Percentiles rank a stretch among this genome's conserved stretches.
Conservation (phyloP, 2,329 filamentous ascomycete species). For the Chalaropsis ovoidea region DNA sequence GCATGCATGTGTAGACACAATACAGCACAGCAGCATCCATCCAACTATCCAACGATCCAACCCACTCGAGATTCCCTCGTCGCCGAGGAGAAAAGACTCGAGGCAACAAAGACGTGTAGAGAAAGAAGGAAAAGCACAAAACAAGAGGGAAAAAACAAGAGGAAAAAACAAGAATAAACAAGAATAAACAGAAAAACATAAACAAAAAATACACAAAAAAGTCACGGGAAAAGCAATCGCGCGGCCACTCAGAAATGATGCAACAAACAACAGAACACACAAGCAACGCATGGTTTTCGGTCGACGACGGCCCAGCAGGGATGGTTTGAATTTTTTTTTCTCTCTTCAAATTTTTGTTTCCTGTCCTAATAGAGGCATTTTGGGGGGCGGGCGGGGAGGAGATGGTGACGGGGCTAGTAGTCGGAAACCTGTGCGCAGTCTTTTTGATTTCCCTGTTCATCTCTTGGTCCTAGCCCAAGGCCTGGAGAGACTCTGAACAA, state of each 20-base stretch:
- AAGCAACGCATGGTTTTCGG: not conserved
- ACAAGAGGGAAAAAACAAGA: not conserved
- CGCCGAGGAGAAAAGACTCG: not conserved
- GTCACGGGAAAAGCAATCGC: not conserved
- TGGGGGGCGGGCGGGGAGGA: slow-evolving; percentile 5
- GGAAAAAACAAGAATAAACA: not conserved
- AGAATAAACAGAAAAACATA: not conserved
- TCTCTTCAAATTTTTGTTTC: slow-evolving; percentile 25
- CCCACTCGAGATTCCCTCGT: not conserved
- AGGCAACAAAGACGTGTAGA: not conserved
- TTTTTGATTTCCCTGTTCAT: not conserved
- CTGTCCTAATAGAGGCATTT: slow-evolving; percentile 19
- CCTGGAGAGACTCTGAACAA: slow-evolving; percentile 5
- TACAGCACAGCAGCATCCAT: not conserved
- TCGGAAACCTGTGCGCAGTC: slow-evolving; percentile 8
- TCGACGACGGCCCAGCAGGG: too few species aligned
- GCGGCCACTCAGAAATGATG: slow-evolving; percentile 1
- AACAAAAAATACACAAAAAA: slow-evolving; percentile 1
- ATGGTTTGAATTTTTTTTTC: slow-evolving; percentile 25
- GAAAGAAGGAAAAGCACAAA: not conserved
- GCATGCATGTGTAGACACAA: not conserved
- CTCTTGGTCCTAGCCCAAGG: not conserved
- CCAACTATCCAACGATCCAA: not conserved
- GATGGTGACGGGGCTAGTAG: slow-evolving; percentile 11
- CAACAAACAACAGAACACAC: not conserved